A percentile compares a stretch with the other conserved stretches of the same genome.
Evolutionary conservation across 2,329 filamentous ascomycete species (phyloP).

Genomic region (Cordyceps tenuipes): DNA sequence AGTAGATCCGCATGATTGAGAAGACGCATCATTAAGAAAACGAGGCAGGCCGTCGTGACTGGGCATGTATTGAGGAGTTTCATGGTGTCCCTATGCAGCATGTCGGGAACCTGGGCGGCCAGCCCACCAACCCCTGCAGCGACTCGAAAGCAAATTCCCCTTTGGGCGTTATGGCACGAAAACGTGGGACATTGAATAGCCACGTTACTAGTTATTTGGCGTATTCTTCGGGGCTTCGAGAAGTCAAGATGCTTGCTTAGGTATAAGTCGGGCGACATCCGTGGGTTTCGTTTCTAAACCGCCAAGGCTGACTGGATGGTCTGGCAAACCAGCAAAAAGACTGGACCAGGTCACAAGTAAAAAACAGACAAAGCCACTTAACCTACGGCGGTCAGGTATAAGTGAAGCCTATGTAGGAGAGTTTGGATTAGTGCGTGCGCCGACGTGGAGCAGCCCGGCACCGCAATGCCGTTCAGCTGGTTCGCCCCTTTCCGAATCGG

Average conservation of each 20-base stretch:
- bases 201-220: too few species aligned
- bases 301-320: background rate
- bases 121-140: background rate
- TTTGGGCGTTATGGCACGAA: conserved; percentile 11
- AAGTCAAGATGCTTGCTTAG: too few species aligned
- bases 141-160: background rate
- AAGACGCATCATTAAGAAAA: too few species aligned
- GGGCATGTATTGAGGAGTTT: too few species aligned
- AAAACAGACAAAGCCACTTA: too few species aligned
- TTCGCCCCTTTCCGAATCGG: conserved; percentile 3
- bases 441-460: background rate
- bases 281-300: background rate
- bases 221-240: background rate
- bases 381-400: too few species aligned
- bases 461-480: background rate
- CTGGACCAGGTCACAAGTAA: too few species aligned
- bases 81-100: background rate
- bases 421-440: background rate
- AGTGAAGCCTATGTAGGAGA: background rate
- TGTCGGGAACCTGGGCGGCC: background rate
- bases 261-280: background rate
- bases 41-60: background rate
- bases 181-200: background rate
- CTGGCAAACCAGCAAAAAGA: too few species aligned
- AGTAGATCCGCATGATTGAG: background rate